These are phyloP conservation scores for Oryza longistaminata DNA, from an alignment of 176 grass and related monocot genomes.

Conservation along the genomic window DNA sequence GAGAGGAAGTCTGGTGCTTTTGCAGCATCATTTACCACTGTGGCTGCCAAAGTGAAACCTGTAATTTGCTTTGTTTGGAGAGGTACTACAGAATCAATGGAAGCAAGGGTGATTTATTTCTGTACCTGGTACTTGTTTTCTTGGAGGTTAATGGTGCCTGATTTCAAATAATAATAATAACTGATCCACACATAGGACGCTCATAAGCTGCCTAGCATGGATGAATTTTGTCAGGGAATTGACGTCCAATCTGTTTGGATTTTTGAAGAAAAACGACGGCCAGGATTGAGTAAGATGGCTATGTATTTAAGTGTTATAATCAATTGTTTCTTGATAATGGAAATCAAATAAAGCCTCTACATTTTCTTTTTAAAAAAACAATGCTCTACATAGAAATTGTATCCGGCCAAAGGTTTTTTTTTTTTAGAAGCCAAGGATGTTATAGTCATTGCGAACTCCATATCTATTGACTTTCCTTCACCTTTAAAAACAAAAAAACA, in stretches of 20 bases:
- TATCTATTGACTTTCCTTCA: too few species aligned
- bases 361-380: too few species aligned
- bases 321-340: not conserved
- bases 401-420: too few species aligned
- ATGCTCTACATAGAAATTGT: too few species aligned
- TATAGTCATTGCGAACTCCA: too few species aligned
- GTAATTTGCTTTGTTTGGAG: not conserved
- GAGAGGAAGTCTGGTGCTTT: not conserved
- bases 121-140: constrained; percentile 20
- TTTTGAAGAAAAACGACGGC: not conserved
- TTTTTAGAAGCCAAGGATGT: too few species aligned
- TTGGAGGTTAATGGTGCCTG: constrained; percentile 2
- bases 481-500: too few species aligned
- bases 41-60: not conserved
- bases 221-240: not conserved
- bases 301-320: not conserved
- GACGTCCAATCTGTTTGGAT: not conserved
- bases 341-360: not conserved
- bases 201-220: not conserved
- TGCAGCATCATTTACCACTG: not conserved
- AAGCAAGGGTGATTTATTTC: constrained; percentile 3
- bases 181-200: not conserved
- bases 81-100: not conserved
- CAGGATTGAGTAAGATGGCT: not conserved
- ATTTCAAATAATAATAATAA: not conserved